Percentiles rank a stretch among this genome's conserved stretches.
These are phyloP conservation scores for Cystobasidium onofrii DNA, from an alignment of 768 basidiomycete genomes.

Conservation along the genomic window DNA sequence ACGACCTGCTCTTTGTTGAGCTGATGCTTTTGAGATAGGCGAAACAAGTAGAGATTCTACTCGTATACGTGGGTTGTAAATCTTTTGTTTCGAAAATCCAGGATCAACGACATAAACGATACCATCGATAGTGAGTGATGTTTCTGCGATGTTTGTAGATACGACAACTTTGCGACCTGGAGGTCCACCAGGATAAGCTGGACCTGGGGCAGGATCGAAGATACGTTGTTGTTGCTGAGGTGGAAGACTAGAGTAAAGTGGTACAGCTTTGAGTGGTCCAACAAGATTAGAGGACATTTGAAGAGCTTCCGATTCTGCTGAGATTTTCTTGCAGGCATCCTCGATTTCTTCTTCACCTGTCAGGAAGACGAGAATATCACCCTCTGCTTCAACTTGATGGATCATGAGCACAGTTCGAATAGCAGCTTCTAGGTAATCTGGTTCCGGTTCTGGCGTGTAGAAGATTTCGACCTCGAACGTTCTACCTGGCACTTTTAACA, in stretches of 20 bases:
- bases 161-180: slow-evolving; percentile 88
- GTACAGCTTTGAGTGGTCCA: slow-evolving; percentile 81
- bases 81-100: slow-evolving; percentile 94
- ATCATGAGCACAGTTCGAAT: slow-evolving; percentile 96
- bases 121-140: slow-evolving; percentile 92
- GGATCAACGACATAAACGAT: slow-evolving; percentile 99
- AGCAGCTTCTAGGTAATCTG: slow-evolving; percentile 90
- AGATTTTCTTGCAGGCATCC: slow-evolving; percentile 87
- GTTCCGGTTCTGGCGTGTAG: slow-evolving; percentile 42
- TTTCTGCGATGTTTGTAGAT: slow-evolving; percentile 96
- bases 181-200: slow-evolving; percentile 59
- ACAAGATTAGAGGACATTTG: slow-evolving; percentile 53
- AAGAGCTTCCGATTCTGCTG: slow-evolving; percentile 78
- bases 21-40: slow-evolving; percentile 92
- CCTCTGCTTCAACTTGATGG: slow-evolving; percentile 85
- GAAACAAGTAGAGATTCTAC: slow-evolving; percentile 88
- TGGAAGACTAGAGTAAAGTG: slow-evolving; percentile 88
- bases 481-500: slow-evolving; percentile 58
- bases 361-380: slow-evolving; percentile 87
- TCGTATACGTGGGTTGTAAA: slow-evolving; percentile 94
- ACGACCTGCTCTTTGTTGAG: slow-evolving; percentile 90
- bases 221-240: slow-evolving; percentile 93
- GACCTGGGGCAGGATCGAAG: slow-evolving; percentile 74
- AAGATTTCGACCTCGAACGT: slow-evolving; percentile 88
- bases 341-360: slow-evolving; percentile 99